These are phyloP conservation scores for Cladosporium colombiae DNA, from an alignment of 2,329 filamentous ascomycete genomes.

Conservation along the genomic window DNA sequence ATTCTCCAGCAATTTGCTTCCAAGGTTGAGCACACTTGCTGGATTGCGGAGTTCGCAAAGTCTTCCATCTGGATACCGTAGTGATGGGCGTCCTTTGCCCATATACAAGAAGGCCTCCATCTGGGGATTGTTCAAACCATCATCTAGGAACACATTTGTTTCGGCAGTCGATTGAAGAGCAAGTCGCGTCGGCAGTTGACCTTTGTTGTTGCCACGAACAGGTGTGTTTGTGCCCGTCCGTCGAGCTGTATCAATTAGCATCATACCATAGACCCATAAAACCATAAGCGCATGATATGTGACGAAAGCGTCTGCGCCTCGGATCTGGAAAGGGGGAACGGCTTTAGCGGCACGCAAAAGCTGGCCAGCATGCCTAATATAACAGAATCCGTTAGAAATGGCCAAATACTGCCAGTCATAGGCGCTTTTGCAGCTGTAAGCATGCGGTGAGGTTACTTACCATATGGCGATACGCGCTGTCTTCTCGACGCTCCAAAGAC, in stretches of 20 bases:
- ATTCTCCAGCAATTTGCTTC: conserved; percentile 24
- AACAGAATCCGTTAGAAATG: background rate
- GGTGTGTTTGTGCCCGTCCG: conserved; percentile 20
- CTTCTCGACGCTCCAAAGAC: conserved; percentile 25
- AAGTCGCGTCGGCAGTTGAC: background rate
- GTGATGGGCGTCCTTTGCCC: conserved; percentile 24
- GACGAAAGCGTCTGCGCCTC: conserved; percentile 25
- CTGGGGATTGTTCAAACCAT: conserved; percentile 8
- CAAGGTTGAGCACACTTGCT: conserved; percentile 24
- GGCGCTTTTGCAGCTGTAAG: background rate
- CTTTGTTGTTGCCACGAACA: background rate
- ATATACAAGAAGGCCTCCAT: conserved; percentile 22
- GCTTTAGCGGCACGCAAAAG: conserved; percentile 21
- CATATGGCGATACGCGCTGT: conserved; percentile 26
- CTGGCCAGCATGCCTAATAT: conserved; percentile 23
- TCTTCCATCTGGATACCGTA: conserved; percentile 15
- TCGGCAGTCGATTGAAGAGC: background rate
- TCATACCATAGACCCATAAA: conserved; percentile 27
- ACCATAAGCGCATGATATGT: conserved; percentile 27
- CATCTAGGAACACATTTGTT: conserved; percentile 22
- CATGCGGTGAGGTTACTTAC: background rate
- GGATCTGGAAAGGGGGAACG: conserved; percentile 24
- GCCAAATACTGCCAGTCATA: background rate
- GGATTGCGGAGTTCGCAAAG: conserved; percentile 24
- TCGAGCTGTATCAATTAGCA: conserved; percentile 21